These are phyloP conservation scores for Apophysomyces trapeziformis DNA, from an alignment of 371 early-diverging fungal genomes.

Conservation along the genomic window DNA sequence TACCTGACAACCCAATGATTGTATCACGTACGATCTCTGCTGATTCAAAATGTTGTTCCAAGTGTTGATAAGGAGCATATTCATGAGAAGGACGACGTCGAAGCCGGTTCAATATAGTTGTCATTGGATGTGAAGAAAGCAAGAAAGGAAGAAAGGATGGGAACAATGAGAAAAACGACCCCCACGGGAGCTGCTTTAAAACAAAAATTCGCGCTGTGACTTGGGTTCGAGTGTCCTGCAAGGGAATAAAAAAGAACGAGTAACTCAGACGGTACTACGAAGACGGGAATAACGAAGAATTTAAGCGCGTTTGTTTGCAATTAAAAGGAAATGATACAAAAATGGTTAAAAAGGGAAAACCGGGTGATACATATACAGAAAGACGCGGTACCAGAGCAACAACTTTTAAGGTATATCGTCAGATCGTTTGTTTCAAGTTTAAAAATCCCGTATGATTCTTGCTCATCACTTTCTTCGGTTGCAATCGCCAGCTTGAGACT, in stretches of 20 bases:
- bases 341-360: background rate
- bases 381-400: background rate
- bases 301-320: background rate
- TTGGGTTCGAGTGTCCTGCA: conserved; percentile 4
- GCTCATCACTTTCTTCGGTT: background rate
- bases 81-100: conserved; percentile 44
- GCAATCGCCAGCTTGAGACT: background rate
- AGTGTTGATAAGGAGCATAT: conserved; percentile 48
- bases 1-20: conserved; percentile 70
- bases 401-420: background rate
- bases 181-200: conserved; percentile 6
- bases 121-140: conserved; percentile 20
- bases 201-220: background rate
- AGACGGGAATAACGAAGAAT: background rate
- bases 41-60: conserved; percentile 68
- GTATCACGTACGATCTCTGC: conserved; percentile 73
- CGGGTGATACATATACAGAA: conserved; percentile 2
- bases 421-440: background rate
- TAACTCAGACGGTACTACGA: conserved; percentile 4
- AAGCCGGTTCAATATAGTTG: conserved; percentile 35
- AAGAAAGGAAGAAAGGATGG: conserved; percentile 6
- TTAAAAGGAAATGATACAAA: background rate
- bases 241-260: background rate
- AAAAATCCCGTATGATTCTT: background rate
- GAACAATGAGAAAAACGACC: background rate